Base-by-base conservation (phyloP, 2,329 filamentous ascomycete genomes). In the Graphilbum fragrans region DNA sequence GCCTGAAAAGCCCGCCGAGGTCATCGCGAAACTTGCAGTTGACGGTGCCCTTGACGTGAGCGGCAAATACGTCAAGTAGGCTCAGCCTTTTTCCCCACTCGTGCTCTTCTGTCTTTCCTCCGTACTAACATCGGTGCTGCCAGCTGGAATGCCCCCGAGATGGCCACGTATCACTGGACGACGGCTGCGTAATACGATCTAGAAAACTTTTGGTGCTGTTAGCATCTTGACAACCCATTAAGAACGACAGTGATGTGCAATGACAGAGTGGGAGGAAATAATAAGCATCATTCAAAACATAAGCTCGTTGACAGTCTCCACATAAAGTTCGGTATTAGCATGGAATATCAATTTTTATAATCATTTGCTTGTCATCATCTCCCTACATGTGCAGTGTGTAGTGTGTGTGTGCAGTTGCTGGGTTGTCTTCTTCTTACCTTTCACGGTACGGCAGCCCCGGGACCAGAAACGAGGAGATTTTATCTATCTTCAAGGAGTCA, bases 1-100 rank as follows among this genome's bases (percentile, higher is more conserved):
- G 60, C 86, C 88, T 0, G 86, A 94, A 52, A 81, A 87, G 60
- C 85, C 90, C 0, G 90, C 86, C 0, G 66, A 80, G 59, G 86
- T 95, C 12, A 90, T 96, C 60, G 88, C 87, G 3, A 82, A 75
- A 52, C 66, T 96, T 47, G 80, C 79, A 1, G 58, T 85, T 16
- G 66, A 72, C 37, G 83, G 77, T 6, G 67, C 73, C 4, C 73
- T 64, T 41, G 72, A 78, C 17, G 60, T 95, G 49, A 88, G 73
- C 53, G 92, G 92, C 22, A 78, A 78, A 53, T 87, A 84, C 55
- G 62, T 92, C 52, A 78, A 61, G 75, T 85, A 67, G 47, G 70
- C 17, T 19, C 6, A 19, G 10, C 6, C 22, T 9, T 25, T 21
- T 16, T 11, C n/a, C 22, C 22, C n/a, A 20, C 23, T 29, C 21